Evolutionary conservation across 305 asterid genomes (phyloP).

Genomic region (Solanum hybrid): DNA sequence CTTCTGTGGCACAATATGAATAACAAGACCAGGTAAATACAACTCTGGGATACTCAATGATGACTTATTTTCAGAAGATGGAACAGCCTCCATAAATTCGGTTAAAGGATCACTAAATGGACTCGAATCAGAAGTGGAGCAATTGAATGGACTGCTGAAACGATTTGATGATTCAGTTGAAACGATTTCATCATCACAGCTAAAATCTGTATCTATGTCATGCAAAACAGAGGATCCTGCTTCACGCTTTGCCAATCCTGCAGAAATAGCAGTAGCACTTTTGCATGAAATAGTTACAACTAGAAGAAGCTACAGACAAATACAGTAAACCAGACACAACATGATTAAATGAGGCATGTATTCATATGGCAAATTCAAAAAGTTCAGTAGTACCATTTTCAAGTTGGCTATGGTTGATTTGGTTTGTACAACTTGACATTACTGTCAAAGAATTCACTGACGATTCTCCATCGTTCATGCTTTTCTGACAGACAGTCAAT

Average conservation of each 20-base stretch:
- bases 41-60: slow-evolving; percentile 11
- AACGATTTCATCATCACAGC: not conserved
- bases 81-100: slow-evolving; percentile 10
- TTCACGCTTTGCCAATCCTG: not conserved
- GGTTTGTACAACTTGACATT: not conserved
- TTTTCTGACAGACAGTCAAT: not conserved
- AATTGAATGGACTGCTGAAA: not conserved
- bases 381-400: not conserved
- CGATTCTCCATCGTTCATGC: not conserved
- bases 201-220: not conserved
- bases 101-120: slow-evolving; percentile 2
- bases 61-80: slow-evolving; percentile 2
- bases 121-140: not conserved
- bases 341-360: not conserved
- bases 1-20: slow-evolving; percentile 17
- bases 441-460: not conserved
- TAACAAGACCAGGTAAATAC: slow-evolving; percentile 22
- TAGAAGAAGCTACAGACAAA: not conserved
- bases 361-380: not conserved
- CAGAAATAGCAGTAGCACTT: not conserved
- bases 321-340: not conserved
- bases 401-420: not conserved
- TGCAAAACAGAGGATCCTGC: slow-evolving; percentile 2
- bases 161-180: not conserved
- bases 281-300: not conserved